phyloP scores from a whole-genome alignment of 257 asterid species.

The Solanum chiquidenum region DNA sequence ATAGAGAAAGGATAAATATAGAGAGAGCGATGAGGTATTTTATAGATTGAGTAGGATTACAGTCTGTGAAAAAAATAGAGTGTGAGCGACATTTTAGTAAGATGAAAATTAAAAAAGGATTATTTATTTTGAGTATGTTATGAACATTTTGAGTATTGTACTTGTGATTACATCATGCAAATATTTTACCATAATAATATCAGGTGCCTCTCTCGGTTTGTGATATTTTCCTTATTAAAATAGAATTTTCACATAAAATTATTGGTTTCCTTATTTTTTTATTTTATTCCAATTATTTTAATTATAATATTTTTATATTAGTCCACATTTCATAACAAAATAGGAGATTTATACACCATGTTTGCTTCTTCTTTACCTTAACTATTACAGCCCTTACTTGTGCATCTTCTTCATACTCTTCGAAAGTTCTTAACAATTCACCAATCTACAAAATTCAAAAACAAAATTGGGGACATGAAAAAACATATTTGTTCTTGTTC shows the following conservation, averaged over 20 bases:
- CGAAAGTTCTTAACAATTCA: not conserved
- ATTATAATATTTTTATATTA: no score
- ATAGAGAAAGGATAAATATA: no score
- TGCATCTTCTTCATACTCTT: not conserved
- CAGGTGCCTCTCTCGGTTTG: not conserved
- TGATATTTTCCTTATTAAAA: not conserved
- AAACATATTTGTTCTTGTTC: not conserved
- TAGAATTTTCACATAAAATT: not conserved
- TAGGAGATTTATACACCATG: no score
- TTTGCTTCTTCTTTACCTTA: slow-evolving; percentile 1
- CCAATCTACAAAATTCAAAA: not conserved
- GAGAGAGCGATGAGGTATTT: no score
- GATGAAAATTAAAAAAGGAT: no score
- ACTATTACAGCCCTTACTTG: not conserved
- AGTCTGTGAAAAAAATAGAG: no score
- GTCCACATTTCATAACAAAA: no score
- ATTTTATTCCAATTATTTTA: not conserved
- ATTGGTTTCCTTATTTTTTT: no score
- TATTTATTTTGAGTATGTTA: not conserved
- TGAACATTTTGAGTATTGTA: not conserved
- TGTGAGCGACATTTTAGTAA: not conserved
- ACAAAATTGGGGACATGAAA: not conserved
- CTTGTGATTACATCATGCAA: not conserved
- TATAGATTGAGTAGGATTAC: no score
- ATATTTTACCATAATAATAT: no score